Evolutionary conservation across 768 basidiomycete species (phyloP).

Genomic region (Tephrocybe rancida): DNA sequence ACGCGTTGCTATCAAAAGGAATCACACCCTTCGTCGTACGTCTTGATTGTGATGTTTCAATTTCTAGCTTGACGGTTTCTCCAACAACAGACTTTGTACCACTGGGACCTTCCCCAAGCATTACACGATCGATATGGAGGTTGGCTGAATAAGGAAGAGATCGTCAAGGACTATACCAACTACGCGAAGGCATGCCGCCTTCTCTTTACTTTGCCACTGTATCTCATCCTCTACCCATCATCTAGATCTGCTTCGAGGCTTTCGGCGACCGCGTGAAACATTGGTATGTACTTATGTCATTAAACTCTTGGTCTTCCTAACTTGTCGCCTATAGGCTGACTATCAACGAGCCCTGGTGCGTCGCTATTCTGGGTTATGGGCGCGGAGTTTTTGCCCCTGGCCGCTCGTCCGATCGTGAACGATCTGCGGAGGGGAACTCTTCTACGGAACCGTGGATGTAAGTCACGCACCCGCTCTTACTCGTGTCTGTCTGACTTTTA

Average conservation of each 20-base stretch:
- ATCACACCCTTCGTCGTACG: constrained; percentile 66
- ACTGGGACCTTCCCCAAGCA: constrained; percentile 79
- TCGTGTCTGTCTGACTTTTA: not conserved
- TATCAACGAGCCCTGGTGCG: constrained; percentile 76
- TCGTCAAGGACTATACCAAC: constrained; percentile 60
- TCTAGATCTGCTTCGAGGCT: constrained; percentile 66
- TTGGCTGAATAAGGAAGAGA: constrained; percentile 73
- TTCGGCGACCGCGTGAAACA: constrained; percentile 78
- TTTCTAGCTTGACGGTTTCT: constrained; percentile 40
- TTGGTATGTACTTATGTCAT: constrained; percentile 44
- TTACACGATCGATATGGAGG: constrained; percentile 75
- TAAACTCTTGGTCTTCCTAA: constrained; percentile 22
- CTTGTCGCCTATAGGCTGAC: constrained; percentile 50
- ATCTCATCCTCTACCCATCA: not conserved
- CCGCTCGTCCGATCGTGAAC: constrained; percentile 60
- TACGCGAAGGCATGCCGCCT: constrained; percentile 53
- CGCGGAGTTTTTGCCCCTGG: constrained; percentile 73
- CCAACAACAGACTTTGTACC: constrained; percentile 75
- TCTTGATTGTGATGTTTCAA: not conserved
- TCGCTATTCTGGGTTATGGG: constrained; percentile 67
- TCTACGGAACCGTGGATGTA: constrained; percentile 72
- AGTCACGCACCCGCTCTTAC: not conserved
- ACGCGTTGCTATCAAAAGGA: constrained; percentile 61
- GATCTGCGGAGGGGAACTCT: constrained; percentile 62
- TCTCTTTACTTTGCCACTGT: constrained; percentile 13